Conservation (phyloP, 2,329 filamentous ascomycete species). For the Claviceps citrina region DNA sequence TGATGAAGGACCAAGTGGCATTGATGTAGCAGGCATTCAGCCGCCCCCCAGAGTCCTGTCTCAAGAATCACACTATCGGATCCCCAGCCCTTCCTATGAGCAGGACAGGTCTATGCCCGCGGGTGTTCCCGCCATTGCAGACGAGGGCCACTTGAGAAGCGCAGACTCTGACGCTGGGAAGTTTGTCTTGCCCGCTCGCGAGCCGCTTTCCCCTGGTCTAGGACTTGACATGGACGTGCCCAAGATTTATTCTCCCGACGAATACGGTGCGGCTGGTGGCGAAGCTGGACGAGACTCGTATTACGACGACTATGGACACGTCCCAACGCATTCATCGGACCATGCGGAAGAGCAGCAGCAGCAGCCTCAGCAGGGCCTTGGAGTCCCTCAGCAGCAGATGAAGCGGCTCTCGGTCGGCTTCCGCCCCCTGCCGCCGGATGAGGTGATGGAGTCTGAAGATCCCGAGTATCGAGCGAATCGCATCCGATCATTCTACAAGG, state of each 20-base stretch:
- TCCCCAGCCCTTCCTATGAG: slow-evolving; percentile 11
- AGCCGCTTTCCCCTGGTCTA: slow-evolving; percentile 18
- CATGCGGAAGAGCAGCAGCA: slow-evolving; percentile 21
- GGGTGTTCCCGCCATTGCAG: slow-evolving; percentile 6
- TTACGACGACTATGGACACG: slow-evolving; percentile 10
- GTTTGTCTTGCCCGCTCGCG: slow-evolving; percentile 12
- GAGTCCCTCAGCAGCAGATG: slow-evolving; percentile 38
- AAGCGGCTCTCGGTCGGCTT: slow-evolving; percentile 54
- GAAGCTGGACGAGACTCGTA: slow-evolving; percentile 4
- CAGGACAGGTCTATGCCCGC: slow-evolving; percentile 8
- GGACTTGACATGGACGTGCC: slow-evolving; percentile 23
- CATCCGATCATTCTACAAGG: slow-evolving; percentile 97
- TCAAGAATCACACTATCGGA: slow-evolving; percentile 13
- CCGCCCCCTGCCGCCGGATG: slow-evolving; percentile 75
- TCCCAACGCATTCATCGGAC: slow-evolving; percentile 16
- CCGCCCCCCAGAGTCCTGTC: slow-evolving; percentile 16
- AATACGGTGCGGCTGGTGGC: slow-evolving; percentile 6
- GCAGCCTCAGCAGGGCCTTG: slow-evolving; percentile 24
- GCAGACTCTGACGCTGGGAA: slow-evolving; percentile 9
- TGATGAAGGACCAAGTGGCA: slow-evolving; percentile 12
- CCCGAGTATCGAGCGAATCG: slow-evolving; percentile 89
- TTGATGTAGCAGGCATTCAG: slow-evolving; percentile 15
- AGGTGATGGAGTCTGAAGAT: slow-evolving; percentile 66
- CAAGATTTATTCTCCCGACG: slow-evolving; percentile 14
- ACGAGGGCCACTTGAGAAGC: slow-evolving; percentile 7